Conservation (phyloP, 2,329 filamentous ascomycete species). For the Paracoccidioides brasiliensis region DNA sequence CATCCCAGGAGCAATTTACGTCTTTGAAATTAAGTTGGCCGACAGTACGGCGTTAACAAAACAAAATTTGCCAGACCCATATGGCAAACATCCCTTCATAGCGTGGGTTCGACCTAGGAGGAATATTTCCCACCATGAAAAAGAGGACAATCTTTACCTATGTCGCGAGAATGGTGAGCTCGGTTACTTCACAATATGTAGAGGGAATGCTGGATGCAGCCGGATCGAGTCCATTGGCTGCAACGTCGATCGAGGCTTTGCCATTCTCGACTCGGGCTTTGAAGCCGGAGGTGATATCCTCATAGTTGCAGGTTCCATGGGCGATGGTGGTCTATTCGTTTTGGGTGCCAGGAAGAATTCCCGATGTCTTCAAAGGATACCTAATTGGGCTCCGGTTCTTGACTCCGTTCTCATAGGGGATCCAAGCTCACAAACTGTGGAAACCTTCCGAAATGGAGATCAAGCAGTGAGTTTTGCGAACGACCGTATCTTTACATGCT, state of each 20-base stretch:
- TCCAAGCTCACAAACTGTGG: slow-evolving; percentile 11
- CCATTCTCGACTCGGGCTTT: slow-evolving; percentile 47
- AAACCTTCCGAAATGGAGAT: slow-evolving; percentile 2
- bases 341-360: slow-evolving; percentile 46
- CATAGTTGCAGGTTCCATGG: slow-evolving; percentile 63
- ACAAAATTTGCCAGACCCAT: neutral
- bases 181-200: slow-evolving; percentile 56
- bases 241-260: slow-evolving; percentile 71
- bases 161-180: slow-evolving; percentile 78
- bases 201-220: slow-evolving; percentile 41
- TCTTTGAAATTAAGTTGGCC: neutral
- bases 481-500: slow-evolving; percentile 54
- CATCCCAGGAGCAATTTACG: slow-evolving; percentile 45
- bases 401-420: slow-evolving; percentile 29
- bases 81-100: slow-evolving; percentile 47
- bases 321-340: slow-evolving; percentile 63
- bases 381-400: slow-evolving; percentile 45
- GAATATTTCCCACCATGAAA: slow-evolving; percentile 46
- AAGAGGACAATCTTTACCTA: slow-evolving; percentile 69
- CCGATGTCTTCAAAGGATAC: slow-evolving; percentile 47
- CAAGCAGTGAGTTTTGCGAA: slow-evolving; percentile 20
- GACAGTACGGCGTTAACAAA: neutral
- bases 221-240: slow-evolving; percentile 54
- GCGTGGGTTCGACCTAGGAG: slow-evolving; percentile 72
- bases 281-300: slow-evolving; percentile 61